Conservation (phyloP, 495 filamentous ascomycete species). For the Chaetomium tenue region DNA sequence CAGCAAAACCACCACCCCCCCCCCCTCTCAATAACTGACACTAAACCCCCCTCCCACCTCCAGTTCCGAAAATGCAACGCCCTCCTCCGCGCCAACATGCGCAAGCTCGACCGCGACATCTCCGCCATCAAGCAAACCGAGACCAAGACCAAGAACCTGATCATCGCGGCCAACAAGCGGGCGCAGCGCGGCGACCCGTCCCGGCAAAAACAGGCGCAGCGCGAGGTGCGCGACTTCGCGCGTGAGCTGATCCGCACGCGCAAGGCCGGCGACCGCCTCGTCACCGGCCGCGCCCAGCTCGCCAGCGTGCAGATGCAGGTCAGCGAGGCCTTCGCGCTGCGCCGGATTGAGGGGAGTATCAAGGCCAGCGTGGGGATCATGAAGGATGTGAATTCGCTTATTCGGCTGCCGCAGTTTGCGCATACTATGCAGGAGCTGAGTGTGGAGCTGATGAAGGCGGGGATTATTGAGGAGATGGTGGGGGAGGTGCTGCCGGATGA, state of each 20-base stretch:
- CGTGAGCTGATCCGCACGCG: slow-evolving; percentile 82
- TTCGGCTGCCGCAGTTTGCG: slow-evolving; percentile 80
- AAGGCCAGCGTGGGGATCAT: slow-evolving; percentile 85
- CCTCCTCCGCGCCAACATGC: slow-evolving; percentile 85
- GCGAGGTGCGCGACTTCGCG: slow-evolving; percentile 82
- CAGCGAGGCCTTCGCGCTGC: slow-evolving; percentile 89
- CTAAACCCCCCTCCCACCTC: neutral
- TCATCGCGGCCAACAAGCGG: slow-evolving; percentile 74
- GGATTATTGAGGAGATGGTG: slow-evolving; percentile 97
- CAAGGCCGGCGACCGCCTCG: slow-evolving; percentile 66
- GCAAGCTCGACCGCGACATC: slow-evolving; percentile 95
- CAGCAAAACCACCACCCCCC: neutral
- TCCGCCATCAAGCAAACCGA: slow-evolving; percentile 69
- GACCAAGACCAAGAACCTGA: slow-evolving; percentile 78
- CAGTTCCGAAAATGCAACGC: slow-evolving; percentile 95
- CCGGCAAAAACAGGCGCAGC: slow-evolving; percentile 69
- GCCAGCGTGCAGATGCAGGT: slow-evolving; percentile 97
- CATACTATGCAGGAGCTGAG: slow-evolving; percentile 88
- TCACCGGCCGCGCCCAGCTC: slow-evolving; percentile 86
- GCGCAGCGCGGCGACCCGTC: slow-evolving; percentile 68
- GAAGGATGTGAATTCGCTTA: slow-evolving; percentile 89
- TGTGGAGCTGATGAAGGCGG: slow-evolving; percentile 84
- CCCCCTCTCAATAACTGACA: slow-evolving; percentile 1
- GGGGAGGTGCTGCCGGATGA: slow-evolving; percentile 75
- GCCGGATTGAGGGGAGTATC: slow-evolving; percentile 94